These are phyloP conservation scores for Xenoacremonium recifei DNA, from an alignment of 2,329 filamentous ascomycete genomes.

Conservation along the genomic window DNA sequence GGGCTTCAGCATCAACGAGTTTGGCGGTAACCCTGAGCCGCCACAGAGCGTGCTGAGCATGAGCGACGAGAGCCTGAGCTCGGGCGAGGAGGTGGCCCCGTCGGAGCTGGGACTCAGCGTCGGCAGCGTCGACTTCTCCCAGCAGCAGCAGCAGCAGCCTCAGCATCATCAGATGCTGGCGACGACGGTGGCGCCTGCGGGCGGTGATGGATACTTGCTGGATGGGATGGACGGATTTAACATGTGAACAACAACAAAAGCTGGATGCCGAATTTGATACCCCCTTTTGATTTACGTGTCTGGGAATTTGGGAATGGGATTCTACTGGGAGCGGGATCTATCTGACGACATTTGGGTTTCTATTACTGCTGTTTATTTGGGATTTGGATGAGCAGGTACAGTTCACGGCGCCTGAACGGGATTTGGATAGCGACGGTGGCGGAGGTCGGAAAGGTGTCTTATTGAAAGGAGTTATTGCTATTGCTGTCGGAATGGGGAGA, in stretches of 20 bases:
- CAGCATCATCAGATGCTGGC: slow-evolving; percentile 5
- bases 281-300: not conserved
- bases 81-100: slow-evolving; percentile 49
- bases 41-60: slow-evolving; percentile 55
- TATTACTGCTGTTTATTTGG: no score
- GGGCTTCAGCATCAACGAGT: slow-evolving; percentile 50
- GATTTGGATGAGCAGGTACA: no score
- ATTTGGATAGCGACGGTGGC: no score
- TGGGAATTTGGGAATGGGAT: no score
- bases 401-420: no score
- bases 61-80: slow-evolving; percentile 58
- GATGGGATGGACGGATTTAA: slow-evolving; percentile 5
- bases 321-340: no score
- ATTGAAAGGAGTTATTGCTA: no score
- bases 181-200: slow-evolving; percentile 1
- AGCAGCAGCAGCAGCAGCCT: not conserved
- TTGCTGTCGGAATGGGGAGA: no score
- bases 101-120: slow-evolving; percentile 46
- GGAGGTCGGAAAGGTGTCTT: no score
- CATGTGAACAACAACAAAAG: slow-evolving; percentile 4
- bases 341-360: no score
- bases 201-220: slow-evolving; percentile 9
- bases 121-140: slow-evolving; percentile 31
- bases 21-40: slow-evolving; percentile 38
- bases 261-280: slow-evolving; percentile 1